phyloP scores from a whole-genome alignment of 106 monocot genomes.

The Dendrobium huoshanense region DNA sequence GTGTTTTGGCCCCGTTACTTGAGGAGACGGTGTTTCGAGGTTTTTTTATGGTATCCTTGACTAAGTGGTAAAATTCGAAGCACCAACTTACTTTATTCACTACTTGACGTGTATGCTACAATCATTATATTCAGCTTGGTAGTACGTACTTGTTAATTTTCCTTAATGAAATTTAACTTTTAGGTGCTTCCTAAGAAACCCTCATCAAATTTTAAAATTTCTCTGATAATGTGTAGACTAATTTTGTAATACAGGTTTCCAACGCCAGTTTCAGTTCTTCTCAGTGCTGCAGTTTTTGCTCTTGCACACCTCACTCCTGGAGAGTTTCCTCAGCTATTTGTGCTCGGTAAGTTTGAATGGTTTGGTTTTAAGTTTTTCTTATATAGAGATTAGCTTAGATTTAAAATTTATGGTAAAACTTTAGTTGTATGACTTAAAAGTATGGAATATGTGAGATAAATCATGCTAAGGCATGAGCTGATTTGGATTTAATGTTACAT shows the following conservation, averaged over 20 bases:
- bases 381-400: background rate
- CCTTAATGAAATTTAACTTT: background rate
- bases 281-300: conserved; percentile 81
- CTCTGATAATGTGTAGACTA: background rate
- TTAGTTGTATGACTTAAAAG: background rate
- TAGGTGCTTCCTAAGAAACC: background rate
- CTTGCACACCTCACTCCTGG: conserved; percentile 90
- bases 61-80: conserved; percentile 63
- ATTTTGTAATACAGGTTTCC: conserved; percentile 49
- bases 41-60: conserved; percentile 81
- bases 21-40: conserved; percentile 96
- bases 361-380: background rate
- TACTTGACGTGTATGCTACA: background rate
- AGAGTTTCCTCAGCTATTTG: conserved; percentile 91
- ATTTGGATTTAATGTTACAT: no score
- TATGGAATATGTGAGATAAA: no score
- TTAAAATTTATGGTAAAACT: background rate
- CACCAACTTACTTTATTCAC: background rate
- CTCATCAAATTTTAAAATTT: background rate
- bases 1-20: conserved; percentile 82
- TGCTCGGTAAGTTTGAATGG: conserved; percentile 43
- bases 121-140: background rate
- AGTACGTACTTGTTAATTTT: background rate
- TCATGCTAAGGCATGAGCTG: no score
- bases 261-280: conserved; percentile 69